Conservation (phyloP, 2,329 filamentous ascomycete species). For the Calonectria henricotiae region DNA sequence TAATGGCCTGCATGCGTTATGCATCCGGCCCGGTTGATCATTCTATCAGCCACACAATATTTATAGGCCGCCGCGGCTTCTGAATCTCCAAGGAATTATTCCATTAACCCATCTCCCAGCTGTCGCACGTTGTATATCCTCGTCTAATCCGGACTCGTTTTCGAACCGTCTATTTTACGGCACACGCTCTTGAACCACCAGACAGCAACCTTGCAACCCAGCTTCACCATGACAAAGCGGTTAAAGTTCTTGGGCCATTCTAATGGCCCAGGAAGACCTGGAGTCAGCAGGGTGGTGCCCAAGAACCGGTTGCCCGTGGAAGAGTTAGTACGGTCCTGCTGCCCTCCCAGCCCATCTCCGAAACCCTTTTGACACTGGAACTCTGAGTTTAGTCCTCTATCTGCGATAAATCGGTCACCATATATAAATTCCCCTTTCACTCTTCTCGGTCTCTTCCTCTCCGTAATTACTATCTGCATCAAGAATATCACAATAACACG, state of each 20-base stretch:
- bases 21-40: conserved; percentile 19
- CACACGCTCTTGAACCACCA: neutral
- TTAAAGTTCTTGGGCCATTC: neutral
- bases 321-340: neutral
- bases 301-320: neutral
- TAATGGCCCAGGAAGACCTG: neutral
- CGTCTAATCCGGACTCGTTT: neutral
- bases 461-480: neutral
- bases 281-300: neutral
- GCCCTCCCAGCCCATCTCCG: conserved; percentile 2
- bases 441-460: neutral
- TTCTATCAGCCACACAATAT: neutral
- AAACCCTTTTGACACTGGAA: neutral
- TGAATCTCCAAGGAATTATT: neutral
- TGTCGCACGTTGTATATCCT: neutral
- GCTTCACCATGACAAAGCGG: conserved; percentile 2
- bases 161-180: neutral
- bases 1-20: conserved; percentile 8
- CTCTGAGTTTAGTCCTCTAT: neutral
- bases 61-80: conserved; percentile 1
- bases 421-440: neutral
- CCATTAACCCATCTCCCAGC: too few species aligned
- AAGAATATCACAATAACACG: neutral
- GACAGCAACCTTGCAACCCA: neutral
- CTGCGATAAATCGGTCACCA: too few species aligned